Evolutionary conservation across 331 rosid genomes (phyloP).

Genomic region (Pyrus hybrid): DNA sequence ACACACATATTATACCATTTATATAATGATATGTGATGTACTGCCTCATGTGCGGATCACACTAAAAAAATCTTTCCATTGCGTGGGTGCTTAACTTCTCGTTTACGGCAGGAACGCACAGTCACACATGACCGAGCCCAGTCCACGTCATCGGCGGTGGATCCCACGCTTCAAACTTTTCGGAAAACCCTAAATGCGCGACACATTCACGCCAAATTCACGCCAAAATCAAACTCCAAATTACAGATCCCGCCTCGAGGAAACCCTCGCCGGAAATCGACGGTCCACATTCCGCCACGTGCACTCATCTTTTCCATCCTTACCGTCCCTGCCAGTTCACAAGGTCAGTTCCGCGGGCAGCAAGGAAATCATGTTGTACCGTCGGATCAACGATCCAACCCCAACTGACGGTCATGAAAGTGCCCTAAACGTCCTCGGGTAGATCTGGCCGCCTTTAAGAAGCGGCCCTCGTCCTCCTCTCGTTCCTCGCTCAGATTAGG

Average conservation of each 20-base stretch:
- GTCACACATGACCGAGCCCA: not conserved
- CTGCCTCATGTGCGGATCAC: fast-evolving
- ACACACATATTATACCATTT: too few relatives aligned
- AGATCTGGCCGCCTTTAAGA: conserved; percentile 90
- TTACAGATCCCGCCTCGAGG: conserved; percentile 12
- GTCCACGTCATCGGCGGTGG: conserved; percentile 28
- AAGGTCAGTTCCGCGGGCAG: conserved; percentile 34
- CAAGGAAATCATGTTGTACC: not conserved
- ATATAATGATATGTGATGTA: too few relatives aligned
- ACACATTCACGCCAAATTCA: conserved; percentile 39
- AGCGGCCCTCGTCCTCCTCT: conserved; percentile 36
- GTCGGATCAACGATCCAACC: conserved; percentile 9
- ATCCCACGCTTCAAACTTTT: not conserved
- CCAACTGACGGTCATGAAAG: not conserved
- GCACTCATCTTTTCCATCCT: not conserved
- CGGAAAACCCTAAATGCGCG: conserved; percentile 49
- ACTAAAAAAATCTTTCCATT: too few relatives aligned
- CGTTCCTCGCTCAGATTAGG: conserved; percentile 75
- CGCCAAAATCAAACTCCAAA: conserved; percentile 33
- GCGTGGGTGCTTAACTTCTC: not conserved
- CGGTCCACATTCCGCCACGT: conserved; percentile 21
- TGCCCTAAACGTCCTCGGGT: conserved; percentile 60
- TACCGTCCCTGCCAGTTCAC: conserved; percentile 49
- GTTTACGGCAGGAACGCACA: not conserved
- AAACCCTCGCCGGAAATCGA: conserved; percentile 4